Conservation (phyloP, 257 asterid genomes). For the Thymus mandschuricus region DNA sequence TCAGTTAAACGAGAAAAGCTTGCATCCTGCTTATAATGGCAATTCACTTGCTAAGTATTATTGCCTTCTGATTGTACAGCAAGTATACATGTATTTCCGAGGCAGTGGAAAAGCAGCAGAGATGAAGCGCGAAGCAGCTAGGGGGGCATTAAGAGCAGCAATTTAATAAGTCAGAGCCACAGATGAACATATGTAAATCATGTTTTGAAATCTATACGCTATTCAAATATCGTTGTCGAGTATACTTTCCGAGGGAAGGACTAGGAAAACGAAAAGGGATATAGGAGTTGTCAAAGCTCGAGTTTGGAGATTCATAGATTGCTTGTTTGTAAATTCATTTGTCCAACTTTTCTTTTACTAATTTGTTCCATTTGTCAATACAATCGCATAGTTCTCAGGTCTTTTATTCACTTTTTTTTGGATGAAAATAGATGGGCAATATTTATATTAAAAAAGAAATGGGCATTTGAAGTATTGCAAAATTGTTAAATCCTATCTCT, state of each 20-base stretch:
- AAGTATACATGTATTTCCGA: slow-evolving; percentile 90
- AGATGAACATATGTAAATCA: slow-evolving; percentile 32
- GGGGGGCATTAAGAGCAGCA: slow-evolving; percentile 65
- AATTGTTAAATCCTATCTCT: no score
- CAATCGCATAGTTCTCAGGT: no score
- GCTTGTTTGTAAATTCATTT: slow-evolving; percentile 33
- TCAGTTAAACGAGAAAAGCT: neutral
- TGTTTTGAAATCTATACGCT: slow-evolving; percentile 9
- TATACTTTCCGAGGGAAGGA: slow-evolving; percentile 11
- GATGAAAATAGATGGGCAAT: no score
- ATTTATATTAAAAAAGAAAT: no score
- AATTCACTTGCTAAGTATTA: neutral
- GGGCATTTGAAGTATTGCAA: no score
- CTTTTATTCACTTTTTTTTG: no score
- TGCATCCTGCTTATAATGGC: neutral
- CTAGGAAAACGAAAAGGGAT: neutral
- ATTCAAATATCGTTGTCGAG: slow-evolving; percentile 22
- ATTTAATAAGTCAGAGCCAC: slow-evolving; percentile 25
- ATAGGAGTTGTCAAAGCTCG: slow-evolving; percentile 21
- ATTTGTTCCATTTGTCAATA: neutral
- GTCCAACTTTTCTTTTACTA: slow-evolving; percentile 19
- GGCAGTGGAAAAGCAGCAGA: slow-evolving; percentile 96
- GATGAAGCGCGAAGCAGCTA: slow-evolving; percentile 87
- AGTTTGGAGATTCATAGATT: slow-evolving; percentile 10
- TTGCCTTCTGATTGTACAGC: slow-evolving; percentile 52